Evolutionary conservation across 1,284 basidiomycete species (phyloP).

Genomic region (Somion occarium): DNA sequence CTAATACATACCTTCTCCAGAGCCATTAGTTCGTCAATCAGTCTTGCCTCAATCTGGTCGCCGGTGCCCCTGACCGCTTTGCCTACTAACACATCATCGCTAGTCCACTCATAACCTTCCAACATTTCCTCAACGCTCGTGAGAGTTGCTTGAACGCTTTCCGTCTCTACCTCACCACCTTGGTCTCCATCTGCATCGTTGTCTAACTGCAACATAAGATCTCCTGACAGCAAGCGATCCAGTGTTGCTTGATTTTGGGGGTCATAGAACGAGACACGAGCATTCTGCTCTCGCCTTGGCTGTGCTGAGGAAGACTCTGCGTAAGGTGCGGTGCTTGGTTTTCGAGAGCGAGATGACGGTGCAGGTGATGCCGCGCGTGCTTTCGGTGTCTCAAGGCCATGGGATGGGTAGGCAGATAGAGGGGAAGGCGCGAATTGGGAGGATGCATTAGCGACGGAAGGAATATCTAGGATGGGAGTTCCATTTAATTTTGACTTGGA

Average conservation of each 20-base stretch:
- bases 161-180: constrained; percentile 63
- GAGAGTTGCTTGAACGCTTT: constrained; percentile 76
- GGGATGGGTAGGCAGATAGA: constrained; percentile 18
- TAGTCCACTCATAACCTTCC: constrained; percentile 95
- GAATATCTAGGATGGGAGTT: constrained; percentile 22
- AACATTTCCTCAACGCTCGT: constrained; percentile 97
- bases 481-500: constrained; percentile 16
- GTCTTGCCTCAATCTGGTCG: constrained; percentile 82
- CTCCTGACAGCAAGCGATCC: constrained; percentile 67
- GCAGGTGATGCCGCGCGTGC: constrained; percentile 11
- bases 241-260: constrained; percentile 66
- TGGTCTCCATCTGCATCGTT: constrained; percentile 33
- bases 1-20: constrained; percentile 69
- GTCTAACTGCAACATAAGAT: constrained; percentile 25
- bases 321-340: constrained; percentile 13
- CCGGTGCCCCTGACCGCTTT: constrained; percentile 68
- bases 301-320: constrained; percentile 16
- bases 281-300: constrained; percentile 53
- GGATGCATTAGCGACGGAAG: constrained; percentile 20
- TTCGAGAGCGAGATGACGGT: constrained; percentile 18
- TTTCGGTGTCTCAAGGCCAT: constrained; percentile 16
- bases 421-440: constrained; percentile 20
- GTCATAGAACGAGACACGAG: constrained; percentile 77
- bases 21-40: constrained; percentile 85
- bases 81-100: constrained; percentile 60